These are phyloP conservation scores for Malus sieversii DNA, from an alignment of 306 rosid species.

Conservation along the genomic window DNA sequence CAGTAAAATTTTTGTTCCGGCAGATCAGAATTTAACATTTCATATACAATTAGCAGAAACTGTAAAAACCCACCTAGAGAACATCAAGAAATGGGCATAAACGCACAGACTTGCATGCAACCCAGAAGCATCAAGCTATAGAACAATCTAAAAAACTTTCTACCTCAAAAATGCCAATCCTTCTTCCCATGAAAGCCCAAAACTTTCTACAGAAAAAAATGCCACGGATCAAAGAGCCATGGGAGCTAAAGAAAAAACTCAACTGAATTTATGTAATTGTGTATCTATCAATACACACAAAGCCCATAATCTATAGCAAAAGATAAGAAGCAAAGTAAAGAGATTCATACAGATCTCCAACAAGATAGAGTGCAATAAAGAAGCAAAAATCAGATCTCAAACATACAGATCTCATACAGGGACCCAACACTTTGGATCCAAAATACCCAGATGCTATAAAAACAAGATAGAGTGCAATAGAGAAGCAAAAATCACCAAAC, in stretches of 20 bases:
- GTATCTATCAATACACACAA: slow-evolving; percentile 4
- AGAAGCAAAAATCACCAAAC: slow-evolving; percentile 29
- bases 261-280: slow-evolving; percentile 11
- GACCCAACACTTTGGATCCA: slow-evolving; percentile 33
- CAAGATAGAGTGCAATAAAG: no score
- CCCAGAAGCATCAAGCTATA: neutral
- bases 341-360: slow-evolving; percentile 31
- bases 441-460: slow-evolving; percentile 32
- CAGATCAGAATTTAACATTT: neutral
- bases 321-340: slow-evolving; percentile 30
- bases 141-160: neutral
- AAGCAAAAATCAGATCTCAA: no score
- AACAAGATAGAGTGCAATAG: slow-evolving; percentile 16
- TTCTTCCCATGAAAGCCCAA: slow-evolving; percentile 1
- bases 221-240: slow-evolving; percentile 12
- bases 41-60: neutral
- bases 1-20: neutral
- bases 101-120: slow-evolving; percentile 8
- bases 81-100: neutral
- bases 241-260: slow-evolving; percentile 6
- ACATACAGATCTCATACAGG: slow-evolving; percentile 32
- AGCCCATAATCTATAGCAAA: slow-evolving; percentile 4
- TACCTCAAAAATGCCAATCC: slow-evolving; percentile 27
- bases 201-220: neutral
- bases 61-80: neutral